Conservation (phyloP, 2,329 filamentous ascomycete genomes). For the Mycosphaerella sp. region DNA sequence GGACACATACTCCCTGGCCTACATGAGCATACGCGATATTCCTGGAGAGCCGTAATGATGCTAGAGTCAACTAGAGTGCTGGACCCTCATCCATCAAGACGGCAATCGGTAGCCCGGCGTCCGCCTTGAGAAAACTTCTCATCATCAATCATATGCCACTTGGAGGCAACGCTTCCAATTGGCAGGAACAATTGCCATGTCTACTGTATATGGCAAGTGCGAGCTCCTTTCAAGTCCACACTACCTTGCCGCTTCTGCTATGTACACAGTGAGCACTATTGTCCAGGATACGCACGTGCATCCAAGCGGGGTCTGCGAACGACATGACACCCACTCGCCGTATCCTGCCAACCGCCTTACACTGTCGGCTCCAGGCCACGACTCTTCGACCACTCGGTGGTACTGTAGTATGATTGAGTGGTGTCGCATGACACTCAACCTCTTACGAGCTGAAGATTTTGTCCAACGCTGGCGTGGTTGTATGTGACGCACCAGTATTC, state of each 20-base stretch:
- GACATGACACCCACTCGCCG: not conserved
- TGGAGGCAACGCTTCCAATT: no score
- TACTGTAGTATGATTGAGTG: not conserved
- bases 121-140: not conserved
- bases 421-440: not conserved
- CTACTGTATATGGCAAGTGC: no score
- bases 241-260: not conserved
- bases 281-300: no score
- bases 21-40: not conserved
- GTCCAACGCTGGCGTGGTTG: not conserved
- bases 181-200: no score
- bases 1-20: slow-evolving; percentile 1
- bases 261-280: no score
- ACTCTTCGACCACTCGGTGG: not conserved
- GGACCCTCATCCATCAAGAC: not conserved
- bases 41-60: not conserved
- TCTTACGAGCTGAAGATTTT: not conserved
- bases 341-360: not conserved
- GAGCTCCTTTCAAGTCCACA: no score
- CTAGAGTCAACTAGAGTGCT: no score
- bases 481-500: not conserved
- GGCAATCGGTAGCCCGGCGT: no score
- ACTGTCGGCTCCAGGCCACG: slow-evolving; percentile 3
- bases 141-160: no score
- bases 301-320: not conserved